Base-by-base conservation (phyloP, 2,329 filamentous ascomycete genomes). In the Monilinia aucupariae region DNA sequence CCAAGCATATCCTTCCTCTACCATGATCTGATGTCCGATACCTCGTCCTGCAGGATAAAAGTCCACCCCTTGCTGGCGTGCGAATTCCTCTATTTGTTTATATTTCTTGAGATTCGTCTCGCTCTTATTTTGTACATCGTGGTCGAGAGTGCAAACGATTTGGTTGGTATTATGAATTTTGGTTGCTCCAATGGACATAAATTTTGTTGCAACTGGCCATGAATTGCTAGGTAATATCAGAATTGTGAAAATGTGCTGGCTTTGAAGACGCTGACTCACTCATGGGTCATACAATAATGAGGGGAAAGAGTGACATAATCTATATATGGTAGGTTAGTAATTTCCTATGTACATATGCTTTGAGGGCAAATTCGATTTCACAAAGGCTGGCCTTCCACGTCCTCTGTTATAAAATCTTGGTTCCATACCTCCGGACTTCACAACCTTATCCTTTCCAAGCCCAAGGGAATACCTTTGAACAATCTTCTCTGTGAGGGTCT, bases 401-500 rank as follows among this genome's bases (percentile, higher is more conserved):
- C 2, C 43, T 25, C n/a, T 34, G 10, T 17, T 37, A 22, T 20
- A 1, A 20, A 58, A 58, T 30, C 12, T n/a, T 50, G 8, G 15
- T 56, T 41, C 15, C 32, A 45, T 62, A 62, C 60, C 60, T 72
- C 92, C 92, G 5, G 83, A 80, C 70, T 82, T 83, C 71, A 96
- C 89, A 63, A 82, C 79, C 78, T 96, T 96, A 64, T 86, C 90
- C 13, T 84, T 75, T 1, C 89, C 77, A 1, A 96, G 82, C 12
- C 87, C 90, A n/a, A 92, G 81, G 0, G 91, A 83, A 75, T 96
- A 88, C 20, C 82, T 78, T 75, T 97, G 92, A 0, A 96, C 87
- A 64, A 97, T 96, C 80, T 96, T 96, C 75, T 97, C 92, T 3
- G 90, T 94, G 59, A 96, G 77, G 3, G 90, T 97, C 76, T 96